These are phyloP conservation scores for Lactarius sp. DNA, from an alignment of 768 basidiomycete species.

Conservation along the genomic window DNA sequence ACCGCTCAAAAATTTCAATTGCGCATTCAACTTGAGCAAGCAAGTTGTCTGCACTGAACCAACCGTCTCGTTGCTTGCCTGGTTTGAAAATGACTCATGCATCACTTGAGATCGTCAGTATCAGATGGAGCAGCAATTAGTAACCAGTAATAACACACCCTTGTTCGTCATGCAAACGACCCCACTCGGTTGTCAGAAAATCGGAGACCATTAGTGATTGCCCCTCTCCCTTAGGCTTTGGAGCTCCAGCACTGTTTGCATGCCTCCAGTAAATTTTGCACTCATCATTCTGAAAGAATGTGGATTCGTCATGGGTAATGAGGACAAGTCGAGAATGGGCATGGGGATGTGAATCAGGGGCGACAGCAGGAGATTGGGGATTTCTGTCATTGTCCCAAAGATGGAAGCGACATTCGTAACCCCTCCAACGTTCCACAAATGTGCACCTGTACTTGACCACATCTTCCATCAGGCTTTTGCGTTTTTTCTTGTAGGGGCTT, in stretches of 20 bases:
- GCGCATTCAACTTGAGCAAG: constrained; percentile 23
- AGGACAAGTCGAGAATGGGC: not conserved
- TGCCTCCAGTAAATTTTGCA: too few species aligned
- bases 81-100: not conserved
- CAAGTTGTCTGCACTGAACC: constrained; percentile 11
- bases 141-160: too few species aligned
- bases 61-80: not conserved
- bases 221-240: too few species aligned
- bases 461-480: too few species aligned
- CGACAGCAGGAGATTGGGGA: too few species aligned
- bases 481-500: too few species aligned
- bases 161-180: too few species aligned
- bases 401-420: not conserved
- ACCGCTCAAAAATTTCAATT: constrained; percentile 34
- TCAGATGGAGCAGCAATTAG: too few species aligned
- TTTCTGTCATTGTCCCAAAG: not conserved
- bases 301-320: not conserved
- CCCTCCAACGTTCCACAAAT: not conserved
- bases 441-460: not conserved
- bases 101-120: too few species aligned
- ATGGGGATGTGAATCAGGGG: not conserved
- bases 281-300: not conserved
- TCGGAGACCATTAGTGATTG: too few species aligned
- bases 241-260: too few species aligned
- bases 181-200: too few species aligned